A percentile compares a stretch with the other conserved stretches of the same genome.
Evolutionary conservation across 768 basidiomycete genomes (phyloP).

Genomic region (Phylloporus rhodoxanthus): DNA sequence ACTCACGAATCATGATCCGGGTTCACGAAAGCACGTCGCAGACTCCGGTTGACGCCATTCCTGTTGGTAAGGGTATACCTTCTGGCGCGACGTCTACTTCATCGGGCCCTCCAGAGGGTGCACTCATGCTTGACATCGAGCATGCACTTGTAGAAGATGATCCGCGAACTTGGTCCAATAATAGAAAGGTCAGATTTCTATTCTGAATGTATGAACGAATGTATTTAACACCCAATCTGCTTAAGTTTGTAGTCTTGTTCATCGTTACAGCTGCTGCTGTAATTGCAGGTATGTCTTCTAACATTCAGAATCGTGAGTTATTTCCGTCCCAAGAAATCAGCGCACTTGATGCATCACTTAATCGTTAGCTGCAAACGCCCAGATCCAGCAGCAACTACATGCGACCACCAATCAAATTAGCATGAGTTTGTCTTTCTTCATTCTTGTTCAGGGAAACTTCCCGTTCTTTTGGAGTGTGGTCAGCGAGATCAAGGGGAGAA

Average conservation of each 20-base stretch:
- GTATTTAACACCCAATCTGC: background rate
- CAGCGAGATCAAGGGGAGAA: slow-evolving; percentile 63
- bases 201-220: background rate
- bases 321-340: background rate
- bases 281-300: slow-evolving; percentile 25
- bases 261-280: slow-evolving; percentile 27
- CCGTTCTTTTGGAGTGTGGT: slow-evolving; percentile 29
- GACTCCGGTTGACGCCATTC: background rate
- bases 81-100: background rate
- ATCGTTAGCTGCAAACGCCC: slow-evolving; percentile 54
- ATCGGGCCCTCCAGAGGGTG: background rate
- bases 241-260: slow-evolving; percentile 17
- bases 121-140: slow-evolving; percentile 30
- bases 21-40: background rate
- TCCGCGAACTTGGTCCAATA: slow-evolving; percentile 53
- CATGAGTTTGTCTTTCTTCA: slow-evolving; percentile 63
- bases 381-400: slow-evolving; percentile 57
- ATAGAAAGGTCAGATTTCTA: slow-evolving; percentile 44
- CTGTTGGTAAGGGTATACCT: background rate
- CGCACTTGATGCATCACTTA: background rate
- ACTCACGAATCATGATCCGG: slow-evolving; percentile 4
- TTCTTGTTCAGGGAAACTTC: slow-evolving; percentile 60
- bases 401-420: slow-evolving; percentile 61
- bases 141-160: slow-evolving; percentile 49
- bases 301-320: slow-evolving; percentile 28